phyloP scores from a whole-genome alignment of 2,329 filamentous ascomycete genomes.

The Lecanicillium sp. region DNA sequence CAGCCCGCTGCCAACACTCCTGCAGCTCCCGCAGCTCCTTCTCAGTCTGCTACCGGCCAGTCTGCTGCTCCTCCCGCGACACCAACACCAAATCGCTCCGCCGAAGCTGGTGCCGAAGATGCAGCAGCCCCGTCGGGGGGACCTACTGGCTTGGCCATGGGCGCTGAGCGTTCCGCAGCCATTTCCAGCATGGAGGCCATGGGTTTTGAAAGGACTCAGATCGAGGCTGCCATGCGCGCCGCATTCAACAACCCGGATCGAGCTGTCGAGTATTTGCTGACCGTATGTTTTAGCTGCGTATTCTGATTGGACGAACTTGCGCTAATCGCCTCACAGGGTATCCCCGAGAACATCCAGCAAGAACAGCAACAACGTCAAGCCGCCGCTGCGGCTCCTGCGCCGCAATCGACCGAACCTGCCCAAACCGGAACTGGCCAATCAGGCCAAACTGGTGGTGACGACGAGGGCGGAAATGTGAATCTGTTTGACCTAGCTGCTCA shows the following conservation, averaged over 20 bases:
- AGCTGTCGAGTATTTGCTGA: conserved; percentile 92
- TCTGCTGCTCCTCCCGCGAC: conserved; percentile 39
- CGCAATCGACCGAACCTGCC: conserved; percentile 28
- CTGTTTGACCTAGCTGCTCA: conserved; percentile 90
- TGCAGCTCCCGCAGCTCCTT: conserved; percentile 37
- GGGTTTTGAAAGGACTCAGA: conserved; percentile 84
- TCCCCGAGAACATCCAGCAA: conserved; percentile 74
- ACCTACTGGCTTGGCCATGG: conserved; percentile 66
- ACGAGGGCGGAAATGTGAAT: conserved; percentile 67
- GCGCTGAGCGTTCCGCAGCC: conserved; percentile 70
- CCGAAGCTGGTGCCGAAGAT: conserved; percentile 49
- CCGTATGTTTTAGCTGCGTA: conserved; percentile 41
- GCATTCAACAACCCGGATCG: conserved; percentile 96
- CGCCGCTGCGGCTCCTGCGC: conserved; percentile 33
- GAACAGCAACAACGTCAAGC: conserved; percentile 49
- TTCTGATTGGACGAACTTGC: not conserved
- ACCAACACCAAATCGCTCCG: conserved; percentile 35
- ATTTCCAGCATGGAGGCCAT: conserved; percentile 94
- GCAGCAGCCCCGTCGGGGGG: conserved; percentile 39
- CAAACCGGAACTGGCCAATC: conserved; percentile 28
- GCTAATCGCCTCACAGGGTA: conserved; percentile 52
- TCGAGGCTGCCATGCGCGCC: conserved; percentile 89
- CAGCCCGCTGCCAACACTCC: conserved; percentile 51
- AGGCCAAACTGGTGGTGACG: conserved; percentile 35
- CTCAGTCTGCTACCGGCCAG: conserved; percentile 34